Base-by-base conservation (phyloP, 2,329 filamentous ascomycete genomes). In the Capronia epimyces region DNA sequence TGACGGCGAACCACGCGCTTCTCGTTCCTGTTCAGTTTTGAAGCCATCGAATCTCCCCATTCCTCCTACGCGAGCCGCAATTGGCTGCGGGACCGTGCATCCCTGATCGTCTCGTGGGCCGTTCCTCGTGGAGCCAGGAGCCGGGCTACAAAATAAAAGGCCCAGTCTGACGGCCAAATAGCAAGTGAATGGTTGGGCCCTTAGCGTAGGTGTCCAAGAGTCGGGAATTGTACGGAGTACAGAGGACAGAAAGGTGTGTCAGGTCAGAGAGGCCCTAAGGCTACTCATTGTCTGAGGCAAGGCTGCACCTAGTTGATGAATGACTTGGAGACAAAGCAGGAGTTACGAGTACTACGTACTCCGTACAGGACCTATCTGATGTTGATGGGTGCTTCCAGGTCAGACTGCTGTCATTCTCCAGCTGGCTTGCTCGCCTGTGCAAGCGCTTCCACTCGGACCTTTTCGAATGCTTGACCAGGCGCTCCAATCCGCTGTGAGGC, bases 401-500 rank as follows among this genome's bases (percentile, higher is more conserved):
- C 31, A 39, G 29, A 36, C 29, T 2, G 22, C 24, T 29, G 25
- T 7, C 32, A 18, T 37, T 34, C 5, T 10, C 24, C 24, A 36
- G 18, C 25, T 24, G 8, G 32, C 5, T 22, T 18, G 32, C 16
- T 29, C 39, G 32, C 29, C 24, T 25, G 24, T 21, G 37, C 40
- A 48, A 43, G 47, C 46, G 37, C 45, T 32, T 44, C 24, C 39
- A 40, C 39, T 51, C 47, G n/a, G n/a, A n/a, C n/a, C n/a, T n/a
- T n/a, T 32, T 47, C 20, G 45, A 22, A 20, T 43, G 32, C 43
- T 43, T n/a, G 12, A 36, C 43, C 16, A 41, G 31, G 16, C 21
- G 34, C 37, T 46, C 21, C 36, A 49, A 50, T 47, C 43, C 51
- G 21, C 39, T 43, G 37, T 46, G 43, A 50, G 55, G 55, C 41